Evolutionary conservation across 78 protist species (phyloP), one percentile per base, ranked within the genome.

Genomic region (Polysphondylium violaceum): DNA sequence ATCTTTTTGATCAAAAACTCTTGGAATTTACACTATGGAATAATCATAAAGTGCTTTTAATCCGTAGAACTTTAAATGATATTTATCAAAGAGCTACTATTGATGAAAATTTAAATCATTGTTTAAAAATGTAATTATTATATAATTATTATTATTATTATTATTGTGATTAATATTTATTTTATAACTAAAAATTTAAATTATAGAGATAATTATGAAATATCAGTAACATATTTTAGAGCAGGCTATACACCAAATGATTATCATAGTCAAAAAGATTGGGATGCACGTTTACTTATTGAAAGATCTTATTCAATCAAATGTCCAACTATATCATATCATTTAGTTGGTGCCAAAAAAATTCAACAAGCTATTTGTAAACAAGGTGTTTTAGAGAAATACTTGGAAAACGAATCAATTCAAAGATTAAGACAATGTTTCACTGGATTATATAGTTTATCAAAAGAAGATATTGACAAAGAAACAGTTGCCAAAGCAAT

Each of bases 211-310:
- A 96, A 88, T 2, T 3, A 19, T 3, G 95, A 65, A 59, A 65
- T 94, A 7, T 31, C 88, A 21, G 95, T 98, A 8, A 88, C 88
- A 25, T 98, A 98, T 73, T 98, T 50, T 76, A 91, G 99, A 40
- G 92, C 98, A 6, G 99, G 98, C 3, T 98, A 98, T 75, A 68
- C 94, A 19, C 99, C 99, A 4, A 43, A 33, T 31, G 98, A 98
- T 64, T 97, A 96, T 71, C 95, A 95, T 2, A 25, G 77, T 5
- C 60, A 78, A 19, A 21, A 25, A 11, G 94, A 94, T 43, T 98
- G 99, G 99, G 76, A 60, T 12, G 97, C 97, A 14, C 72, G 99
- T 29, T 47, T 61, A 41, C 1, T 64, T 2, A 16, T 98, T 38
- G 98, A 98, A 47, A 56, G 68, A 31, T 90, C 96, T 4, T 3